Evolutionary conservation across 495 filamentous ascomycete genomes (phyloP).

Genomic region (Aspergillus baeticus): DNA sequence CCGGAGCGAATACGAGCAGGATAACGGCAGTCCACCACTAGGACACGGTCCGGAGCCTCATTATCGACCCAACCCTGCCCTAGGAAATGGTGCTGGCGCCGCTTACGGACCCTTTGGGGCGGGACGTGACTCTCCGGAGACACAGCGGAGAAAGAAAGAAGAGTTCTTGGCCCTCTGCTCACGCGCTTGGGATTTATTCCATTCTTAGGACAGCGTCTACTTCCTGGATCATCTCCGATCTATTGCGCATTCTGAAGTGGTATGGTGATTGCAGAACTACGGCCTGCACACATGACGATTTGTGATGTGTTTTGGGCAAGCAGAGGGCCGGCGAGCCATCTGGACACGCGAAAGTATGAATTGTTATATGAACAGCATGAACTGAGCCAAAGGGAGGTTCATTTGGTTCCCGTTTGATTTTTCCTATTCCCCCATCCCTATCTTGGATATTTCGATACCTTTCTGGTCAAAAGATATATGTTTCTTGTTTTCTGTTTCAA

Average conservation of each 20-base stretch:
- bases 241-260: background rate
- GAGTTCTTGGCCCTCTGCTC: slow-evolving; percentile 87
- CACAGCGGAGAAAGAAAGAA: slow-evolving; percentile 85
- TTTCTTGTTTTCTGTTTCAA: slow-evolving; percentile 3
- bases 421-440: slow-evolving; percentile 12
- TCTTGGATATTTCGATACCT: slow-evolving; percentile 15
- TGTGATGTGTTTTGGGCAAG: background rate
- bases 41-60: slow-evolving; percentile 43
- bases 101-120: slow-evolving; percentile 69
- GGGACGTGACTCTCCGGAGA: slow-evolving; percentile 78
- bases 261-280: background rate
- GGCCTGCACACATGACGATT: background rate
- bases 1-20: slow-evolving; percentile 87
- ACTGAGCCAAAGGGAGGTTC: slow-evolving; percentile 10
- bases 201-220: slow-evolving; percentile 60
- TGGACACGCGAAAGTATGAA: slow-evolving; percentile 23
- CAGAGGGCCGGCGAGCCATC: background rate
- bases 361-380: slow-evolving; percentile 26
- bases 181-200: slow-evolving; percentile 94
- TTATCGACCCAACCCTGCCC: slow-evolving; percentile 62
- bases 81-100: slow-evolving; percentile 59
- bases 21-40: slow-evolving; percentile 54
- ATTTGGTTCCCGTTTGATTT: slow-evolving; percentile 19
- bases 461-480: slow-evolving; percentile 8
- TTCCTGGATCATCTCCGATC: background rate